These are phyloP conservation scores for Purpureocillium takamizusanense DNA, from an alignment of 2,329 filamentous ascomycete species.

Conservation along the genomic window DNA sequence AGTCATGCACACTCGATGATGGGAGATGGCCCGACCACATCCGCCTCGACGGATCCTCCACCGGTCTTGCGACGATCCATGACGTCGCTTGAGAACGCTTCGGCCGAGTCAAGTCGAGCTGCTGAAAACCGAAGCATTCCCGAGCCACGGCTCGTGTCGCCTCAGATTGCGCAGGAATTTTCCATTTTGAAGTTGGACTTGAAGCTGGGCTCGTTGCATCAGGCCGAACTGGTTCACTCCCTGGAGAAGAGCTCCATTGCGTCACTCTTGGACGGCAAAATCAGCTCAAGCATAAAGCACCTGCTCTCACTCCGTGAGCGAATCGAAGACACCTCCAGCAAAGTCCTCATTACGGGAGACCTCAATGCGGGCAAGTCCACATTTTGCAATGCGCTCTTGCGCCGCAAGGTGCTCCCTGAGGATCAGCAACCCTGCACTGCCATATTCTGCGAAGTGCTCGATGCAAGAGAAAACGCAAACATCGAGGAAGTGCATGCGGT, in stretches of 20 bases:
- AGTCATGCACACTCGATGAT: constrained; percentile 54
- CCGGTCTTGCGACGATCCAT: constrained; percentile 56
- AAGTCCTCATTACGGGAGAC: constrained; percentile 92
- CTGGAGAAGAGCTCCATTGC: constrained; percentile 88
- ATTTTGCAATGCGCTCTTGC: constrained; percentile 93
- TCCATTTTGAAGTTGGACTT: constrained; percentile 91
- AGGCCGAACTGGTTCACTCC: constrained; percentile 87
- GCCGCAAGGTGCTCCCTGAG: constrained; percentile 86
- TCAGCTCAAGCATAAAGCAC: constrained; percentile 87
- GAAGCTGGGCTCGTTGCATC: constrained; percentile 77
- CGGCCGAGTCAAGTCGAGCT: constrained; percentile 64
- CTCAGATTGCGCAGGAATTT: constrained; percentile 91
- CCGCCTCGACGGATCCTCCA: constrained; percentile 32
- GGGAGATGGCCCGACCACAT: constrained; percentile 33
- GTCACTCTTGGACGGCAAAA: constrained; percentile 84
- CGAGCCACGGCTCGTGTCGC: constrained; percentile 79
- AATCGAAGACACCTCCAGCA: constrained; percentile 95
- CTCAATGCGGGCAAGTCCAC: constrained; percentile 97
- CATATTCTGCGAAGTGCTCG: constrained; percentile 95
- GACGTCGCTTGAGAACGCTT: constrained; percentile 51
- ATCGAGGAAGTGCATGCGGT: constrained; percentile 95
- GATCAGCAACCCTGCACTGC: constrained; percentile 97
- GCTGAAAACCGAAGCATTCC: constrained; percentile 51
- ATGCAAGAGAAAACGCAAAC: constrained; percentile 82
- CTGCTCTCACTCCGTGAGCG: constrained; percentile 78